Evolutionary conservation across 495 filamentous ascomycete genomes (phyloP).

Genomic region (Hypoxylon lenormandii): DNA sequence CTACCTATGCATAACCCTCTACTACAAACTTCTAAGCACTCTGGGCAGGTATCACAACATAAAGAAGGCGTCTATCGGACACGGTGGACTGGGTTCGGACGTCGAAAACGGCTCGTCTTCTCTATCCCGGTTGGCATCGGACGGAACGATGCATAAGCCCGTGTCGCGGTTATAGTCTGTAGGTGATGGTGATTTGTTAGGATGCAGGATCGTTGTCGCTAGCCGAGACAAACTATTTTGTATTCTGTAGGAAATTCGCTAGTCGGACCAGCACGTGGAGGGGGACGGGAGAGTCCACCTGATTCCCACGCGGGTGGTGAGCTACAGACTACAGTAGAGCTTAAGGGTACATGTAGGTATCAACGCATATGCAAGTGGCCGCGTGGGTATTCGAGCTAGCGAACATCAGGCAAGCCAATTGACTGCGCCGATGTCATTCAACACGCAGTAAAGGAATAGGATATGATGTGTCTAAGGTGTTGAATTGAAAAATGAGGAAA

Average conservation of each 20-base stretch:
- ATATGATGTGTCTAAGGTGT: not conserved
- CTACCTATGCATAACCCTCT: not conserved
- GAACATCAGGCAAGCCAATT: conserved; percentile 7
- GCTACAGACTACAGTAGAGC: no score
- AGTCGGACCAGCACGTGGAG: conserved; percentile 33
- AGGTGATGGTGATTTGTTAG: not conserved
- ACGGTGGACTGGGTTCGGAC: not conserved
- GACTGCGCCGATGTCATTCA: not conserved
- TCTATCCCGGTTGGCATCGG: conserved; percentile 9
- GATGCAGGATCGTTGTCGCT: conserved; percentile 18
- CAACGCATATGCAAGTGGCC: conserved; percentile 13
- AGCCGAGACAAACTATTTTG: conserved; percentile 34
- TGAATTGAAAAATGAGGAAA: not conserved
- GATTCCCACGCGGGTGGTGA: conserved; percentile 21
- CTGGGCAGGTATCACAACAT: not conserved
- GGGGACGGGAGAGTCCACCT: conserved; percentile 21
- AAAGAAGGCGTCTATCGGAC: not conserved
- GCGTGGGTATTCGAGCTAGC: conserved; percentile 12
- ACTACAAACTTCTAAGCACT: not conserved
- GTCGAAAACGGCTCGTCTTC: conserved; percentile 22
- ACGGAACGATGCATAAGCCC: conserved; percentile 31
- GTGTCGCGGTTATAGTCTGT: conserved; percentile 7
- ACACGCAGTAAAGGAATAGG: no score
- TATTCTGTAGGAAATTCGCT: conserved; percentile 32
- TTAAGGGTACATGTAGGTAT: no score